phyloP scores from a whole-genome alignment of 2,329 filamentous ascomycete species.

The Trichophyton schoenleinii region DNA sequence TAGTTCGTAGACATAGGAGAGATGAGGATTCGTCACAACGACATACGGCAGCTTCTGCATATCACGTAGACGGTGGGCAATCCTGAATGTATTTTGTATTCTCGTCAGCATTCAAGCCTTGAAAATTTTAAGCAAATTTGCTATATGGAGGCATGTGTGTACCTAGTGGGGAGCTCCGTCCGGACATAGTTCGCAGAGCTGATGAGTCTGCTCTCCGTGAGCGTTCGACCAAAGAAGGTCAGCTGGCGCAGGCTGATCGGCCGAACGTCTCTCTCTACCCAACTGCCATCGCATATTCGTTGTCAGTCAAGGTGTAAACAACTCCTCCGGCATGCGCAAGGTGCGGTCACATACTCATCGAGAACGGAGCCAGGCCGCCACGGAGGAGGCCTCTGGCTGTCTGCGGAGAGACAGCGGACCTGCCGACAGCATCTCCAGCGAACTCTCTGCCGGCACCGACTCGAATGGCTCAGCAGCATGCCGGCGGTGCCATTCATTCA shows the following conservation, averaged over 20 bases:
- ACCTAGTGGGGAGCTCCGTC: conserved; percentile 80
- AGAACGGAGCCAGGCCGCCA: conserved; percentile 48
- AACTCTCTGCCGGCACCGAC: conserved; percentile 22
- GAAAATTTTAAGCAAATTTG: not conserved
- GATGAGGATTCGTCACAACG: conserved; percentile 87
- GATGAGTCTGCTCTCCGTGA: conserved; percentile 79
- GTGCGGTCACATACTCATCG: conserved; percentile 40
- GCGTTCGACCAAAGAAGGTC: conserved; percentile 88
- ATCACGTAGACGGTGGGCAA: conserved; percentile 88
- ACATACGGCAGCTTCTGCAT: conserved; percentile 95
- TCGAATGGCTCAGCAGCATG: conserved; percentile 26
- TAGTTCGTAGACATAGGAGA: conserved; percentile 88
- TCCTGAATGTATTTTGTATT: conserved; percentile 35
- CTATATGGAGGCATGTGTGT: conserved; percentile 6
- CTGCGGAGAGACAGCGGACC: conserved; percentile 19
- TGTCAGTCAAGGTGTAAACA: not conserved
- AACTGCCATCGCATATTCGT: conserved; percentile 44
- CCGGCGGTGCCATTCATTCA: conserved; percentile 23
- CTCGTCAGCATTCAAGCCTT: not conserved
- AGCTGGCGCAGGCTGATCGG: conserved; percentile 95
- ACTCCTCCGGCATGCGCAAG: conserved; percentile 2
- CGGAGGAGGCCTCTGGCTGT: conserved; percentile 27
- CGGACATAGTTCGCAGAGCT: conserved; percentile 96
- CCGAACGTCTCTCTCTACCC: conserved; percentile 81
- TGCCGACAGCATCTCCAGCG: conserved; percentile 16